Base-by-base conservation (phyloP, 2,329 filamentous ascomycete genomes). In the Emergomyces orientalis region DNA sequence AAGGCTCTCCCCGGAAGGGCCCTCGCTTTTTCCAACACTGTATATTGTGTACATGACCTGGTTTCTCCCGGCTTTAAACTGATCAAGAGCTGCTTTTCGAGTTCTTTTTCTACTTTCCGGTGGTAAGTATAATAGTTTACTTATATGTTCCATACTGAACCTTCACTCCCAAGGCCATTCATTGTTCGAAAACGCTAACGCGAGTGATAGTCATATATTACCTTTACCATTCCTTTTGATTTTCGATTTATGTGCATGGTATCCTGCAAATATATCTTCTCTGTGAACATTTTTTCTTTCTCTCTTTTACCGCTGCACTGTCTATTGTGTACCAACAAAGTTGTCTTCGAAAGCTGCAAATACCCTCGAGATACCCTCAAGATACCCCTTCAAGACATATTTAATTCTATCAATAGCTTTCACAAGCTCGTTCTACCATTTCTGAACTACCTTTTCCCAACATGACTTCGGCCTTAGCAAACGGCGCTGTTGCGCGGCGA, bases 381-480 rank as follows among this genome's bases (percentile, higher is more conserved):
- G 60, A 59, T 62, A 59, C 27, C 57, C 41, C 41, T 47, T 39
- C 17, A 17, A 19, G 17, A 32, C n/a, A 45, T 25, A 59, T 59
- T 45, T 45, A 27, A 30, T 41, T 30, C 6, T 45, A n/a, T 11
- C 27, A 27, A 65, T 64, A 67, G 64, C 64, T 63, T 65, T 56
- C 54, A 70, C 72, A 68, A 71, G 63, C 59, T 65, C 62, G 25
- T 64, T 52, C 57, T 65, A 56, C 65, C 62, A 56, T 47, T 52
- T 63, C 66, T 63, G 67, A 65, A 57, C 63, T 39, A 27, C 47
- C 60, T 39, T 47, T 66, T 64, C 63, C 63, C 69, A 69, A 64
- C 62, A 74, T 75, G 73, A 69, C 71, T 65, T 72, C 72, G 62
- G 71, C 71, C 43, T 75, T 77, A 64, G 70, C 72, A 27, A 75